Conservation (phyloP, 371 early-diverging fungal species). For the Rhizomucor pusillus region DNA sequence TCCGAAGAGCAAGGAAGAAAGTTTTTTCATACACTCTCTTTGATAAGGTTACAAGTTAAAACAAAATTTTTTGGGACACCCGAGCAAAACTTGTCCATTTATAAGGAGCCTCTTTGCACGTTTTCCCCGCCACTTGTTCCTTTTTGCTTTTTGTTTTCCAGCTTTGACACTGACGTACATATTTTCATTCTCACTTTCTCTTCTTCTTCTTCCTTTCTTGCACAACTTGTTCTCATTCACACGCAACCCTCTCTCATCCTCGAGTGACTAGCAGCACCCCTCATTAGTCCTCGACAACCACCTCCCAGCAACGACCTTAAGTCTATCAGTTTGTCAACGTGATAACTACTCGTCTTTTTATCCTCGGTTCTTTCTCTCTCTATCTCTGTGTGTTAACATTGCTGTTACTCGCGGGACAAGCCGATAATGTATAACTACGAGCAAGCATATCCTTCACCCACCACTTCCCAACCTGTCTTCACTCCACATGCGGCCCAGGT, state of each 20-base stretch:
- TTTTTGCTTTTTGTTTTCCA: neutral
- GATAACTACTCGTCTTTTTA: neutral
- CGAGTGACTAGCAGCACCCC: too few relatives aligned
- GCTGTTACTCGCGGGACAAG: neutral
- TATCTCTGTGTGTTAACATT: neutral
- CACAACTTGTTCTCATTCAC: too few relatives aligned
- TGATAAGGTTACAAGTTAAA: slow-evolving; percentile 1
- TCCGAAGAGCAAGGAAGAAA: too few relatives aligned
- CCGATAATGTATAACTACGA: neutral
- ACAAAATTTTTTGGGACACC: slow-evolving; percentile 2
- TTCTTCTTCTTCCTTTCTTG: neutral
- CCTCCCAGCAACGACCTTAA: too few relatives aligned
- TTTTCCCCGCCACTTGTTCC: slow-evolving; percentile 2
- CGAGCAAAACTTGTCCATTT: neutral
- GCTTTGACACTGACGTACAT: neutral
- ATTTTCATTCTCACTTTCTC: neutral
- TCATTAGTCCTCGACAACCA: too few relatives aligned
- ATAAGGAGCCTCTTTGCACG: neutral
- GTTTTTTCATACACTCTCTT: too few relatives aligned
- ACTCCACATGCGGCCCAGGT: slow-evolving; percentile 1
- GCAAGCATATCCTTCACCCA: neutral
- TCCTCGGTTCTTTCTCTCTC: neutral
- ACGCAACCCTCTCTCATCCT: too few relatives aligned
- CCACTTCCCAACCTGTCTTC: neutral
- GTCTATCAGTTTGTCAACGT: too few relatives aligned